Conservation (phyloP, 2,329 filamentous ascomycete species). For the Sarocladiaceae sp. region DNA sequence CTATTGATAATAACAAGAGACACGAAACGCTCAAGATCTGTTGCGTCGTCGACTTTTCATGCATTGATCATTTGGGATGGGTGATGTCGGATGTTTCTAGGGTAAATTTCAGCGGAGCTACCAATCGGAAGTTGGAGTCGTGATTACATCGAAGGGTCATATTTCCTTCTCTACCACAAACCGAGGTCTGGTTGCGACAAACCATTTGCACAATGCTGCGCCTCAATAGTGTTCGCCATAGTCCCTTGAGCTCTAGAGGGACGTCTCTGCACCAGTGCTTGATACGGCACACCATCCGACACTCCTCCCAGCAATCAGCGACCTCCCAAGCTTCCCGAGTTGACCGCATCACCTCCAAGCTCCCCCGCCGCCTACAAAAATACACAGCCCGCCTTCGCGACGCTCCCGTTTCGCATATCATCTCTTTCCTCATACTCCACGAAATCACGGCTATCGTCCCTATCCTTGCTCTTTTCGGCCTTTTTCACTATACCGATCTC, state of each 20-base stretch:
- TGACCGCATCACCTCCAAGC: conserved; percentile 44
- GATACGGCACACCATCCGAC: not conserved
- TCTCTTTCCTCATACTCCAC: conserved; percentile 85
- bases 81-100: no score
- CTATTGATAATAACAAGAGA: no score
- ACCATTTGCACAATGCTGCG: no score
- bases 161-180: no score
- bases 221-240: no score
- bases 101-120: no score
- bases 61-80: no score
- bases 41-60: no score
- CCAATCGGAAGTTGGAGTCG: no score
- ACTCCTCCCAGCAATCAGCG: not conserved
- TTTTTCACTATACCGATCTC: conserved; percentile 78
- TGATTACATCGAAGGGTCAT: no score
- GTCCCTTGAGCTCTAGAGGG: not conserved
- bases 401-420: conserved; percentile 77
- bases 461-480: conserved; percentile 65
- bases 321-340: conserved; percentile 30
- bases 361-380: conserved; percentile 63
- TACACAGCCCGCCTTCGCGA: conserved; percentile 67
- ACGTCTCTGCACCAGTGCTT: not conserved
- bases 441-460: conserved; percentile 86
- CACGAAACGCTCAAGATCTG: no score
- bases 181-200: no score